Conservation (phyloP, 306 rosid genomes). For the Spatholobus suberectus region DNA sequence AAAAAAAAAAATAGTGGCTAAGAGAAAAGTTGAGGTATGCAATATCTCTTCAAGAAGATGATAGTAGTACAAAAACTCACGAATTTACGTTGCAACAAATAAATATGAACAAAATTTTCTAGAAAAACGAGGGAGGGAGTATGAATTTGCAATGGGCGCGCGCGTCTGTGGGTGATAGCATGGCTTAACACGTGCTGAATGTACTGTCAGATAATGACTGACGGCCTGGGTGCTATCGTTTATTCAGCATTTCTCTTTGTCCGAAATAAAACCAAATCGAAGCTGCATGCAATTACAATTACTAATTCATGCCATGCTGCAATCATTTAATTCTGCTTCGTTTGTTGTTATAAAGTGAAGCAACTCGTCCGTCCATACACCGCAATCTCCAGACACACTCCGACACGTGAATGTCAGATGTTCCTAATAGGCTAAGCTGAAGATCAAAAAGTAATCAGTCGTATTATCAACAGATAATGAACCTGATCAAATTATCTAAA, state of each 20-base stretch:
- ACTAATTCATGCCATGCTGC: not conserved
- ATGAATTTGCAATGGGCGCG: not conserved
- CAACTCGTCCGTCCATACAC: slow-evolving; percentile 8
- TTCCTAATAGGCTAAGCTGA: not conserved
- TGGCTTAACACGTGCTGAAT: slow-evolving; percentile 5
- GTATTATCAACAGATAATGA: not conserved
- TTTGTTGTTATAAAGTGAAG: slow-evolving; percentile 28
- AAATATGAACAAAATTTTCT: not conserved
- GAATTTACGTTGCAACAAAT: not conserved
- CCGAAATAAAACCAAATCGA: not conserved
- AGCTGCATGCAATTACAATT: not conserved
- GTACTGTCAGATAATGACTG: not conserved
- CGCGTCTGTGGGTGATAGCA: not conserved
- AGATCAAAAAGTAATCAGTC: not conserved
- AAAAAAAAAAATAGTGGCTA: no score
- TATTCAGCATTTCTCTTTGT: not conserved
- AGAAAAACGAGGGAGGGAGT: not conserved
- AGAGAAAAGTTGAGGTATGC: not conserved
- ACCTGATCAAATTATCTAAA: not conserved
- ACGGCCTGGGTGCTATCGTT: no score
- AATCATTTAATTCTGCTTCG: slow-evolving; percentile 21
- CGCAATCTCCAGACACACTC: slow-evolving; percentile 21
- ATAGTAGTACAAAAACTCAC: not conserved
- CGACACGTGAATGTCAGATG: slow-evolving; percentile 39
- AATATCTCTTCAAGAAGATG: not conserved